Evolutionary conservation across 306 rosid genomes (phyloP).

Genomic region (Cicer cuneatum): DNA sequence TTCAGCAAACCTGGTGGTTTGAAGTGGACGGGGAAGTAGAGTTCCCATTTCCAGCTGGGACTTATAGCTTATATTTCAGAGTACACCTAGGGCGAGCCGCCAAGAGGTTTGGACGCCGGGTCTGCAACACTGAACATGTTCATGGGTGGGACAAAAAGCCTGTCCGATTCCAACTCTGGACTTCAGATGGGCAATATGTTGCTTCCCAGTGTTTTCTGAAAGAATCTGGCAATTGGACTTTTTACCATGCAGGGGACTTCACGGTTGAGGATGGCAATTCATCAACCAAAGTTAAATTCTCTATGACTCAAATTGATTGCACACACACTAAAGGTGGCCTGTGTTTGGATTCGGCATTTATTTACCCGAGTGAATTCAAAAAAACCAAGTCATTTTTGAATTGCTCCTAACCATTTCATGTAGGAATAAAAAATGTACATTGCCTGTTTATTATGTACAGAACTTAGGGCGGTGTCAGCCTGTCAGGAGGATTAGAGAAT

Average conservation of each 20-base stretch:
- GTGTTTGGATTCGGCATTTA: constrained; percentile 79
- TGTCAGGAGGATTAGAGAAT: constrained; percentile 50
- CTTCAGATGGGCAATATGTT: constrained; percentile 81
- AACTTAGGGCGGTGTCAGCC: constrained; percentile 46
- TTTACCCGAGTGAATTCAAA: constrained; percentile 66
- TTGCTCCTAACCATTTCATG: constrained; percentile 42
- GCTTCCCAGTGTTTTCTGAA: constrained; percentile 70
- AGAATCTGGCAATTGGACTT: constrained; percentile 78
- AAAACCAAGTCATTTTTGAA: constrained; percentile 65
- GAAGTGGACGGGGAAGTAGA: constrained; percentile 92
- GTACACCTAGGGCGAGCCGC: constrained; percentile 70
- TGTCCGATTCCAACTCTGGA: constrained; percentile 81
- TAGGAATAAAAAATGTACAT: constrained; percentile 33
- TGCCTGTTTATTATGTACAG: constrained; percentile 41
- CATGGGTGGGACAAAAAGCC: constrained; percentile 99
- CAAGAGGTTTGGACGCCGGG: constrained; percentile 76
- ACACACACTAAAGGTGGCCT: constrained; percentile 98
- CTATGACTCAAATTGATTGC: constrained; percentile 97
- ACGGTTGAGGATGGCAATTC: constrained; percentile 61
- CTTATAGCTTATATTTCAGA: constrained; percentile 79
- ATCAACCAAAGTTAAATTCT: constrained; percentile 73
- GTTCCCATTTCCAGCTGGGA: constrained; percentile 89
- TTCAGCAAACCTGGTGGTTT: constrained; percentile 98
- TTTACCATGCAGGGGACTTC: constrained; percentile 81
- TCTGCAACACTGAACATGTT: constrained; percentile 74